A percentile compares a stretch with the other conserved stretches of the same genome.
Evolutionary conservation across 805 yeast genomes (phyloP).

Genomic region (Yamadazyma takamatsuzukensis): DNA sequence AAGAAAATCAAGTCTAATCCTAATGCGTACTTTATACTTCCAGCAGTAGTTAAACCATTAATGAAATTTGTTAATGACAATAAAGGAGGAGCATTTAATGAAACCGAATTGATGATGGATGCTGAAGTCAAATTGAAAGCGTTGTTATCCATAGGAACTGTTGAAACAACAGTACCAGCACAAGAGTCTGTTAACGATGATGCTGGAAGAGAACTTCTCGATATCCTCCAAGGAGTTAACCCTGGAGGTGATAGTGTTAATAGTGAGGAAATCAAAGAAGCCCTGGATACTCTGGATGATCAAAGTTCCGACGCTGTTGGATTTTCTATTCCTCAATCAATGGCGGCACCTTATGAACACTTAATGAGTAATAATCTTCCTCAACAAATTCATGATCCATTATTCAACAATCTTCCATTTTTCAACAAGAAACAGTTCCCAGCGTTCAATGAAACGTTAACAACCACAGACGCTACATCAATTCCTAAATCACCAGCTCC

Average conservation of each 20-base stretch:
- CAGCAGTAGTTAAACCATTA: conserved; percentile 49
- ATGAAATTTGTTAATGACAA: conserved; percentile 53
- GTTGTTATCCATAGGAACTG: conserved; percentile 53
- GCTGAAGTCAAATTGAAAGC: conserved; percentile 66
- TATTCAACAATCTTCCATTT: conserved; percentile 10
- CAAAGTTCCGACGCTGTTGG: conserved; percentile 4
- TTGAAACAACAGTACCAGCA: conserved; percentile 12
- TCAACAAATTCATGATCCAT: conserved; percentile 26
- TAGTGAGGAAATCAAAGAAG: conserved; percentile 1
- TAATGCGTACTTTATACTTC: conserved; percentile 42
- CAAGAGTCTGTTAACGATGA: conserved; percentile 34
- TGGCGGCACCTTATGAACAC: conserved; percentile 16
- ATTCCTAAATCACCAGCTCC: conserved; percentile 25
- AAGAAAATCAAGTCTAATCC: conserved; percentile 40
- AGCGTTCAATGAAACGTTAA: too few species aligned
- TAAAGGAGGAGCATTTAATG: conserved; percentile 43
- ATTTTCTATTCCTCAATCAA: conserved; percentile 13
- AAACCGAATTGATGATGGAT: conserved; percentile 54
- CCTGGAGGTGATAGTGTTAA: conserved; percentile 2
- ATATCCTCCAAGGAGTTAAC: conserved; percentile 47
- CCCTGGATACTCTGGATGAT: neutral
- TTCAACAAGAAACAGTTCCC: too few species aligned
- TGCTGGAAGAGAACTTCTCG: conserved; percentile 75
- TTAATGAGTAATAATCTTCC: conserved; percentile 24
- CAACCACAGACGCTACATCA: conserved; percentile 5